Percentiles rank a stretch among this genome's conserved stretches.
Conservation (phyloP, 2,329 filamentous ascomycete genomes). For the Setomelanomma holmii region DNA sequence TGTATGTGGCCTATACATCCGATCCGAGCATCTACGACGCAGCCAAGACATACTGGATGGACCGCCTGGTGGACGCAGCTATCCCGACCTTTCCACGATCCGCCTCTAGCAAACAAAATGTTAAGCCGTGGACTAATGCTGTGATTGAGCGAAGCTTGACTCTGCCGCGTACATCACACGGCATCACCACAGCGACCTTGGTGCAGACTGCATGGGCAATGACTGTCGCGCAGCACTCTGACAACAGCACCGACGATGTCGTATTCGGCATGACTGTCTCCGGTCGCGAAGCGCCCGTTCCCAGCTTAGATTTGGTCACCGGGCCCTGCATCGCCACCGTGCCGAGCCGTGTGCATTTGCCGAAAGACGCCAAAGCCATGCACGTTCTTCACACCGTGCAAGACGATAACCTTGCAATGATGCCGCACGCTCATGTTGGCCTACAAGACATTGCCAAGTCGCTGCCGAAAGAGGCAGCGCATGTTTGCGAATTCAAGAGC, state of each 20-base stretch:
- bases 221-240: constrained; percentile 19
- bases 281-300: constrained; percentile 31
- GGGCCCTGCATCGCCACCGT: constrained; percentile 33
- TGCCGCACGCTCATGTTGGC: constrained; percentile 38
- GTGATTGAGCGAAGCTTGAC: no score
- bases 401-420: constrained; percentile 8
- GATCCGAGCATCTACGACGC: no score
- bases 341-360: constrained; percentile 13
- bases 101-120: no score
- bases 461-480: no score
- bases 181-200: constrained; percentile 17
- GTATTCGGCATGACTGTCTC: constrained; percentile 31
- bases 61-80: no score
- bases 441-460: no score
- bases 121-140: no score
- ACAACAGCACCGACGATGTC: constrained; percentile 27
- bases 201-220: constrained; percentile 35
- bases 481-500: no score
- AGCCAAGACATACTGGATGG: no score
- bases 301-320: constrained; percentile 8
- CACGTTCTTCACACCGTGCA: neutral
- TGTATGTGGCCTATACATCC: no score
- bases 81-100: no score
- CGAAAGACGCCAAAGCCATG: neutral
- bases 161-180: no score